Percentiles rank a stretch among this genome's conserved stretches.
Evolutionary conservation across 257 asterid species (phyloP).

Genomic region (Nicotiana knightiana): DNA sequence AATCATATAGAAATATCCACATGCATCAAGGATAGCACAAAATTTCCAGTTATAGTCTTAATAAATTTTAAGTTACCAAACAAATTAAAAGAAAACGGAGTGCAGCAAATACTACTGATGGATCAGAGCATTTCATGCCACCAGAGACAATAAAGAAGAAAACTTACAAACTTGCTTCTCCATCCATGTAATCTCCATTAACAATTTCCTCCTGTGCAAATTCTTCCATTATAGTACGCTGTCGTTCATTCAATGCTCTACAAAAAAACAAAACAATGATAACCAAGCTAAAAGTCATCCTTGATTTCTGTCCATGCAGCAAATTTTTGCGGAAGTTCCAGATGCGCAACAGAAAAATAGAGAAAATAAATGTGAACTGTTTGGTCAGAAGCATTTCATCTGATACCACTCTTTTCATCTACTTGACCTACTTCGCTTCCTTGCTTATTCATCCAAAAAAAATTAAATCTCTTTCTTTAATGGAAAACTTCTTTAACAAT

Average conservation of each 20-base stretch:
- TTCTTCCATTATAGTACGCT: slow-evolving; percentile 77
- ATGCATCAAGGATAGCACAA: slow-evolving; percentile 4
- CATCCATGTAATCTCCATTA: slow-evolving; percentile 28
- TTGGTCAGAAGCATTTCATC: background rate
- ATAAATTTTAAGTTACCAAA: background rate
- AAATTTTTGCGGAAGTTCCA: background rate
- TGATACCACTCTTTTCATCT: background rate
- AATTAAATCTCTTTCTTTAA: background rate
- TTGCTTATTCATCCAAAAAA: background rate
- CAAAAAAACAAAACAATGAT: slow-evolving; percentile 3
- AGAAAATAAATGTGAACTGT: background rate
- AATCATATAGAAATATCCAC: background rate
- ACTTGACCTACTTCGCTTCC: background rate
- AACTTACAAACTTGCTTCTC: slow-evolving; percentile 60
- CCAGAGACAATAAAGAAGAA: background rate
- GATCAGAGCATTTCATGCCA: background rate
- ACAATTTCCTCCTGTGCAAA: slow-evolving; percentile 62
- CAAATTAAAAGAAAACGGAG: background rate
- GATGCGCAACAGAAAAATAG: background rate
- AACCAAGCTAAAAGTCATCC: background rate
- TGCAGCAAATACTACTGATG: background rate
- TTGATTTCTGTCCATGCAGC: background rate
- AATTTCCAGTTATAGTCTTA: background rate
- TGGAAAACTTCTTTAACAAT: background rate
- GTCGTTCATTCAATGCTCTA: slow-evolving; percentile 61